phyloP scores from a whole-genome alignment of 305 asterid species.

The Fraxinus baroniana region DNA sequence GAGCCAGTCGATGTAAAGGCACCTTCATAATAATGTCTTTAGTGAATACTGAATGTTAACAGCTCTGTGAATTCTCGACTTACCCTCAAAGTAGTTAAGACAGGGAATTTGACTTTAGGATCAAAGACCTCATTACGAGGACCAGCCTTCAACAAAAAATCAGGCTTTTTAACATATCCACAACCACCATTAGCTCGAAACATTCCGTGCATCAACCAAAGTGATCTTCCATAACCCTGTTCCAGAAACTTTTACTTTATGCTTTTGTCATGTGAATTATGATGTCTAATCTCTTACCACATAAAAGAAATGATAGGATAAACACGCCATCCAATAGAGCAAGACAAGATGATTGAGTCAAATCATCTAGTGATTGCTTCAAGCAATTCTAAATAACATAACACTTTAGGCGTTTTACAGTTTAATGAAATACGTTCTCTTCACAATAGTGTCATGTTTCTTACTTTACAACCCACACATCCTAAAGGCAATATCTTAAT shows the following conservation, averaged over 20 bases:
- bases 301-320: background rate
- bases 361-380: background rate
- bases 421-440: background rate
- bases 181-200: conserved; percentile 82
- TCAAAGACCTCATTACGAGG: conserved; percentile 52
- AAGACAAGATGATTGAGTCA: background rate
- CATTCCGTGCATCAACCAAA: conserved; percentile 96
- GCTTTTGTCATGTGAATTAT: conserved; percentile 1
- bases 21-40: background rate
- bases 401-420: background rate
- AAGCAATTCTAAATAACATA: background rate
- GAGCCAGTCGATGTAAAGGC: conserved; percentile 1
- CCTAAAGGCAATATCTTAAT: background rate
- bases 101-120: conserved; percentile 48
- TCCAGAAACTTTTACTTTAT: background rate
- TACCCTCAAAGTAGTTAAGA: conserved; percentile 73
- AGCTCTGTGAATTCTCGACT: conserved; percentile 13
- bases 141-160: conserved; percentile 49
- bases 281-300: conserved; percentile 2
- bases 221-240: conserved; percentile 89
- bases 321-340: conserved; percentile 2
- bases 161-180: conserved; percentile 83
- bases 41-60: background rate
- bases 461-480: background rate
- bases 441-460: background rate